Conservation (phyloP, 169 alveolate species). For the Neospora caninum region DNA sequence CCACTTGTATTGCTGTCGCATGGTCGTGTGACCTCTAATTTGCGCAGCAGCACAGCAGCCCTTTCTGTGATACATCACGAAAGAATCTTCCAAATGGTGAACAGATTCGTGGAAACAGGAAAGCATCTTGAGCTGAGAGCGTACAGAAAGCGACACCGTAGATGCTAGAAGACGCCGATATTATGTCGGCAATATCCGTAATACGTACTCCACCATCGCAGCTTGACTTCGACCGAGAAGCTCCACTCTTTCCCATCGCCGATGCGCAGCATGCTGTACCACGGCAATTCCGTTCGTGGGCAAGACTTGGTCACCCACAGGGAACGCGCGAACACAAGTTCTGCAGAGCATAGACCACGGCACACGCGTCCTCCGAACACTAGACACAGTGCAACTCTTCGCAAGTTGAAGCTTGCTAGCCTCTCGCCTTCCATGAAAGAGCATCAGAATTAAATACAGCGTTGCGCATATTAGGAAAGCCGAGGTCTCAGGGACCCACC, state of each 20-base stretch:
- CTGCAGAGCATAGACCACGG: neutral
- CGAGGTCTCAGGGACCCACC: neutral
- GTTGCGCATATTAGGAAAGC: neutral
- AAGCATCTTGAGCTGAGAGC: too few relatives aligned
- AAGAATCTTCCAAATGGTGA: too few relatives aligned
- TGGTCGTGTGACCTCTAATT: too few relatives aligned
- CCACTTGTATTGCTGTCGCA: too few relatives aligned
- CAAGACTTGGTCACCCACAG: slow-evolving; percentile 43
- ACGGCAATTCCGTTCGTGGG: slow-evolving; percentile 37
- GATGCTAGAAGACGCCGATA: too few relatives aligned
- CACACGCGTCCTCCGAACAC: neutral
- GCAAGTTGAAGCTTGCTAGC: neutral
- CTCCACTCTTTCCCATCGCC: slow-evolving; percentile 36
- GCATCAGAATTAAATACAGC: too few relatives aligned
- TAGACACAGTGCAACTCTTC: neutral
- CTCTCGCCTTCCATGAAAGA: neutral
- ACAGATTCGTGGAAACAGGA: too few relatives aligned
- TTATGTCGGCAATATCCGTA: neutral
- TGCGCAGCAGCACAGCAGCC: too few relatives aligned
- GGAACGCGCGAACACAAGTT: slow-evolving; percentile 32
- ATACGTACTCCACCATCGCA: slow-evolving; percentile 41
- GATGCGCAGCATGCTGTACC: slow-evolving; percentile 41
- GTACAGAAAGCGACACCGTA: too few relatives aligned
- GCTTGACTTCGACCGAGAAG: slow-evolving; percentile 17
- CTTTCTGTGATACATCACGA: too few relatives aligned